Conservation (phyloP, 352 stramenopile genomes). For the Phytophthora pini region DNA sequence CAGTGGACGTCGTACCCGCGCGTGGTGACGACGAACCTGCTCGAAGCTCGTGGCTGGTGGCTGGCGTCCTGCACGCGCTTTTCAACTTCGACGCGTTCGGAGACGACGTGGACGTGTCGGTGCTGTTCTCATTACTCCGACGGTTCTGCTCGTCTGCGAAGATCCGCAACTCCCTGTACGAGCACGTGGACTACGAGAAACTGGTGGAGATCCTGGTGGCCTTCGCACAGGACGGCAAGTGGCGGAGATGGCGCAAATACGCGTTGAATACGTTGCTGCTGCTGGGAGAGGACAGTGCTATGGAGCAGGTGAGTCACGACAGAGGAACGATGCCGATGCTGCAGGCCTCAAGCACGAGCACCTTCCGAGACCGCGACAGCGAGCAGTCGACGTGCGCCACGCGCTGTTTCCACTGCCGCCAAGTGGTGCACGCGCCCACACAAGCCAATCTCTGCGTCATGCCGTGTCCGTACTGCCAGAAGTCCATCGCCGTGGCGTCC, state of each 20-base stretch:
- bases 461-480: constrained; percentile 56
- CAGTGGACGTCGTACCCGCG: constrained; percentile 22
- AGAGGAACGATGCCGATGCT: constrained; percentile 23
- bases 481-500: constrained; percentile 41
- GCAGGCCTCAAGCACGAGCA: constrained; percentile 20
- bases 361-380: constrained; percentile 19
- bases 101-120: constrained; percentile 54
- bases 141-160: constrained; percentile 45
- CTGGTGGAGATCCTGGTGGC: constrained; percentile 48
- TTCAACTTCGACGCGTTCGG: constrained; percentile 43
- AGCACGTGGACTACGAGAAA: constrained; percentile 54
- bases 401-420: constrained; percentile 65
- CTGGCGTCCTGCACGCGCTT: constrained; percentile 56
- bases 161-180: constrained; percentile 46
- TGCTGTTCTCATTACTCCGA: constrained; percentile 48
- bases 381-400: constrained; percentile 39
- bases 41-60: constrained; percentile 53
- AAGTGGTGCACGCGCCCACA: constrained; percentile 51
- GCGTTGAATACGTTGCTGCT: constrained; percentile 49
- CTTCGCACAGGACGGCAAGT: constrained; percentile 41
- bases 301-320: constrained; percentile 40
- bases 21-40: constrained; percentile 25
- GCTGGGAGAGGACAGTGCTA: constrained; percentile 52
- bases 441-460: constrained; percentile 38
- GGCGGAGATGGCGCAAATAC: constrained; percentile 46